Conservation (phyloP, 257 asterid genomes). For the Pogostemon cablin region DNA sequence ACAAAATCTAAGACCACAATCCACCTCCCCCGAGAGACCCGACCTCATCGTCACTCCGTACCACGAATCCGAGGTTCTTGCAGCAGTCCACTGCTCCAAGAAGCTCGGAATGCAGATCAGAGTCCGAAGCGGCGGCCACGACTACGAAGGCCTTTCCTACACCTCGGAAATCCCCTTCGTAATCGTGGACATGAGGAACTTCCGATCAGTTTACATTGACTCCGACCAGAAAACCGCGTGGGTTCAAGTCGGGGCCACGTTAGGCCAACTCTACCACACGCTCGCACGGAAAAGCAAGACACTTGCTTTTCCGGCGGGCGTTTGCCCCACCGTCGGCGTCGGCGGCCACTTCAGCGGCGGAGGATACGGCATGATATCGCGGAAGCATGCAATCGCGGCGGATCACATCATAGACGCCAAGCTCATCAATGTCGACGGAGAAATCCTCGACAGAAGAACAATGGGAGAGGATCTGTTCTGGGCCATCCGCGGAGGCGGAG, state of each 20-base stretch:
- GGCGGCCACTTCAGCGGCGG: slow-evolving; percentile 62
- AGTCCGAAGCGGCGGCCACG: slow-evolving; percentile 29
- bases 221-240: slow-evolving; percentile 39
- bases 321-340: slow-evolving; percentile 48
- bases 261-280: slow-evolving; percentile 41
- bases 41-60: slow-evolving; percentile 37
- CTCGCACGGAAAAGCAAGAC: slow-evolving; percentile 33
- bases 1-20: slow-evolving; percentile 4
- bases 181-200: slow-evolving; percentile 40
- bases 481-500: slow-evolving; percentile 56
- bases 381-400: slow-evolving; percentile 41
- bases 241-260: slow-evolving; percentile 44
- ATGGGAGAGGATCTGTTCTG: slow-evolving; percentile 40
- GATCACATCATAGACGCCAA: slow-evolving; percentile 50
- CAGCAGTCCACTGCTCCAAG: slow-evolving; percentile 40
- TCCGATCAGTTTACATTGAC: slow-evolving; percentile 34
- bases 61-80: slow-evolving; percentile 37
- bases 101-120: slow-evolving; percentile 35
- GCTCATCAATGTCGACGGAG: slow-evolving; percentile 18
- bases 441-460: slow-evolving; percentile 11
- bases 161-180: slow-evolving; percentile 37
- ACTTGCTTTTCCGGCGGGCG: slow-evolving; percentile 45
- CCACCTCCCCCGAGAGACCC: slow-evolving; percentile 24
- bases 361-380: slow-evolving; percentile 47
- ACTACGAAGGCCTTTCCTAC: slow-evolving; percentile 44